Evolutionary conservation across 1,284 basidiomycete species (phyloP), one percentile per base, ranked within the genome.

Genomic region (Rhodotorula mucilaginosa): DNA sequence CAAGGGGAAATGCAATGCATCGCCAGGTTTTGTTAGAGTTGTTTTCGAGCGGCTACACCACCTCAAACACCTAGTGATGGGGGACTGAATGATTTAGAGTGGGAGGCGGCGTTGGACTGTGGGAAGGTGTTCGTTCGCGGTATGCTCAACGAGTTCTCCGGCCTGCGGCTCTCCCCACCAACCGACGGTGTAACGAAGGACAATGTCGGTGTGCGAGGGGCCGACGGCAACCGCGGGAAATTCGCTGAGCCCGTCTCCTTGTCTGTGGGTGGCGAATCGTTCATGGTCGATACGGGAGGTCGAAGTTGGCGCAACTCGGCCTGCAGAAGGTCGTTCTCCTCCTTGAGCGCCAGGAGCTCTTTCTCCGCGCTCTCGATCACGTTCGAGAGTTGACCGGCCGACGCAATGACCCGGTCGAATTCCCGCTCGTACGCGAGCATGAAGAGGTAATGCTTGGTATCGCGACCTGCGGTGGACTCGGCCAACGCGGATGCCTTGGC

Each of bases 361-460:
- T 29, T 61, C 39, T 48, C 58, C 13, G 63, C 49, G 13, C 13
- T 23, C 16, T 61, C 49, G 61, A 64, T 65, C 19, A 48, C 47
- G 12, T 19, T 23, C 48, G 34, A 23, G 54, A 74, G 64, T 7
- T 67, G 62, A 34, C 69, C 62, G 8, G 73, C 70, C 31, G 70
- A 57, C 13, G 69, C 67, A 64, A 72, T 19, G 58, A 74, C 65
- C 34, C 47, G 56, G 44, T 74, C 73, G 21, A 74, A 69, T 7
- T 65, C 49, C 5, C 67, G 67, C 47, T 74, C 73, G 59, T 74
- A 74, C 10, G 73, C 61, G 34, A 74, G 15, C 62, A 74, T 64
- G 64, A 74, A 74, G 23, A 74, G 60, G 59, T 65, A 69, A 48
- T 71, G 69, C 44, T 65, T 66, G 6, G 68, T 69, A n/a, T 74